These are phyloP conservation scores for Acaromyces ingoldii DNA, from an alignment of 1,284 basidiomycete genomes.

Conservation along the genomic window DNA sequence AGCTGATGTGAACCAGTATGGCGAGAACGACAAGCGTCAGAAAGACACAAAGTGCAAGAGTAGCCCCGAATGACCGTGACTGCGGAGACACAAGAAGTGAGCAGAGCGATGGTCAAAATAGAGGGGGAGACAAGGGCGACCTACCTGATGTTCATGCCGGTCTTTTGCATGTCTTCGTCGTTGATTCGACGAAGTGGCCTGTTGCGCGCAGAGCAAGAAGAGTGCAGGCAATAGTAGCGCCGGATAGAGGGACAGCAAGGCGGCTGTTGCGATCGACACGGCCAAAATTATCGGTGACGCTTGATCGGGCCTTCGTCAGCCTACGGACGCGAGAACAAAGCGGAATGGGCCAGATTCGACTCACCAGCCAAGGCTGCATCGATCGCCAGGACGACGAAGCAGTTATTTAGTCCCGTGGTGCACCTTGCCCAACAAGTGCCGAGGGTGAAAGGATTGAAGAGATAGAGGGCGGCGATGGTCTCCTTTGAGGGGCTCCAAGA, in stretches of 20 bases:
- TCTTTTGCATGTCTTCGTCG: too few relatives aligned
- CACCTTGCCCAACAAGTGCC: constrained; percentile 73
- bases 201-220: constrained; percentile 57
- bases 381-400: constrained; percentile 64
- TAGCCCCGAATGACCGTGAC: too few relatives aligned
- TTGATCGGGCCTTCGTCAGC: background rate
- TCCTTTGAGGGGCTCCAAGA: too few relatives aligned
- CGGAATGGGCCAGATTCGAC: constrained; percentile 19
- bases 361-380: constrained; percentile 68
- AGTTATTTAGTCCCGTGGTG: constrained; percentile 73
- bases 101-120: too few relatives aligned
- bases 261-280: constrained; percentile 12
- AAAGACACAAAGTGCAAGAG: too few relatives aligned
- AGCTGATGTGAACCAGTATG: constrained; percentile 10
- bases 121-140: too few relatives aligned
- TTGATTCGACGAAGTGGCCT: too few relatives aligned
- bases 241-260: constrained; percentile 56
- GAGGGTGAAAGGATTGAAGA: constrained; percentile 81
- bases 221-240: constrained; percentile 66
- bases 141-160: too few relatives aligned
- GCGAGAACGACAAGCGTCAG: too few relatives aligned
- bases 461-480: constrained; percentile 57
- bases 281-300: constrained; percentile 15
- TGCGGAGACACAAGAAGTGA: too few relatives aligned
- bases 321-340: constrained; percentile 1